A percentile compares a stretch with the other conserved stretches of the same genome.
phyloP scores from a whole-genome alignment of 352 stramenopile species.

The Phytophthora sojae region DNA sequence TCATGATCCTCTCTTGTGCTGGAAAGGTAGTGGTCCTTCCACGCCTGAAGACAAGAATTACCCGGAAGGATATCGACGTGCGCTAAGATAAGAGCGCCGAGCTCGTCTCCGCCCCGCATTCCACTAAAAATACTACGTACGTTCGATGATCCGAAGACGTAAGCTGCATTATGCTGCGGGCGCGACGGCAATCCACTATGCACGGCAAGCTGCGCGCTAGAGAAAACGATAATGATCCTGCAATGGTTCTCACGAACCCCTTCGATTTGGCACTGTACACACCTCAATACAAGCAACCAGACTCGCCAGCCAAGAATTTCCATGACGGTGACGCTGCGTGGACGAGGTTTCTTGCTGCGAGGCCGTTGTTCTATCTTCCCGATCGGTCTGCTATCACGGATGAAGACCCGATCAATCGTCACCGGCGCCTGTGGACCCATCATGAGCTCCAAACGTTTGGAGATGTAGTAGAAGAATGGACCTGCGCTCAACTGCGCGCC shows the following conservation, averaged over 20 bases:
- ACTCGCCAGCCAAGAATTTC: constrained; percentile 18
- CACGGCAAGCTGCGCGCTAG: not conserved
- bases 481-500: constrained; percentile 34
- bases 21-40: constrained; percentile 11
- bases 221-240: constrained; percentile 1
- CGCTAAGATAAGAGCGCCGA: constrained; percentile 29
- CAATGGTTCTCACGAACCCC: constrained; percentile 15
- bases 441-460: constrained; percentile 54
- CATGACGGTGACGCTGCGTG: constrained; percentile 35
- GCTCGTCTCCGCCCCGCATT: constrained; percentile 14
- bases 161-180: constrained; percentile 1
- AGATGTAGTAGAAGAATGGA: constrained; percentile 46
- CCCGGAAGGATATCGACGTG: not conserved
- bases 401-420: constrained; percentile 45
- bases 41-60: not conserved
- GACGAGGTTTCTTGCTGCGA: constrained; percentile 41
- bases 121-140: constrained; percentile 36
- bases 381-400: constrained; percentile 47
- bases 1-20: constrained; percentile 38
- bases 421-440: constrained; percentile 54
- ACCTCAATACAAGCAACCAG: constrained; percentile 38
- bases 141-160: not conserved
- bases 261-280: constrained; percentile 58
- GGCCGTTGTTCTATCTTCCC: constrained; percentile 59
- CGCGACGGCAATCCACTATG: not conserved